Evolutionary conservation across 495 filamentous ascomycete species (phyloP).

Genomic region (Penicillium fimorum): DNA sequence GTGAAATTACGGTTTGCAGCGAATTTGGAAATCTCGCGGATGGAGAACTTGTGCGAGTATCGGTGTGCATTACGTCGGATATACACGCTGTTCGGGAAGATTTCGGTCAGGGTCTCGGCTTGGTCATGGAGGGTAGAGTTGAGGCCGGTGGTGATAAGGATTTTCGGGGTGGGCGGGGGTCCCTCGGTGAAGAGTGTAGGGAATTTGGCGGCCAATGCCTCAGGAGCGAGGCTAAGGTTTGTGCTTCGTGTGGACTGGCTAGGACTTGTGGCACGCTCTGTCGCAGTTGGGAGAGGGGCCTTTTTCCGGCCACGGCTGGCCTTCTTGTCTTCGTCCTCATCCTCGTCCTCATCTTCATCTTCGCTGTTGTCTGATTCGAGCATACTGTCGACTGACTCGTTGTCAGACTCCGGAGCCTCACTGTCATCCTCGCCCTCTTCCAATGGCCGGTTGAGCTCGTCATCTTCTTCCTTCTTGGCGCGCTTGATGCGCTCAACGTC

Average conservation of each 20-base stretch:
- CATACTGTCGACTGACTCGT: conserved; percentile 74
- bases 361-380: conserved; percentile 49
- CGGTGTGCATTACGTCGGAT: conserved; percentile 78
- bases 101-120: conserved; percentile 67
- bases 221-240: conserved; percentile 68
- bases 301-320: conserved; percentile 37
- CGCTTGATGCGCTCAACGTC: conserved; percentile 76
- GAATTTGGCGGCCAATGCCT: conserved; percentile 70
- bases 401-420: conserved; percentile 48
- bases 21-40: conserved; percentile 85
- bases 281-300: conserved; percentile 43
- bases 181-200: conserved; percentile 75
- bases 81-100: conserved; percentile 88
- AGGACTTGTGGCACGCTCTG: conserved; percentile 54
- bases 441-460: conserved; percentile 43
- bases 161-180: conserved; percentile 60
- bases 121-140: conserved; percentile 83
- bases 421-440: conserved; percentile 36
- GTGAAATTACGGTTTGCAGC: conserved; percentile 79
- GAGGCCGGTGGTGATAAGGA: conserved; percentile 84
- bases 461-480: conserved; percentile 64
- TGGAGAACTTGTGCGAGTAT: conserved; percentile 79
- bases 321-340: conserved; percentile 41
- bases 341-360: conserved; percentile 42
- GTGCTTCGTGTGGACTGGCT: conserved; percentile 66